Evolutionary conservation across 352 stramenopile species (phyloP).

Genomic region (Phytophthora pistaciae): DNA sequence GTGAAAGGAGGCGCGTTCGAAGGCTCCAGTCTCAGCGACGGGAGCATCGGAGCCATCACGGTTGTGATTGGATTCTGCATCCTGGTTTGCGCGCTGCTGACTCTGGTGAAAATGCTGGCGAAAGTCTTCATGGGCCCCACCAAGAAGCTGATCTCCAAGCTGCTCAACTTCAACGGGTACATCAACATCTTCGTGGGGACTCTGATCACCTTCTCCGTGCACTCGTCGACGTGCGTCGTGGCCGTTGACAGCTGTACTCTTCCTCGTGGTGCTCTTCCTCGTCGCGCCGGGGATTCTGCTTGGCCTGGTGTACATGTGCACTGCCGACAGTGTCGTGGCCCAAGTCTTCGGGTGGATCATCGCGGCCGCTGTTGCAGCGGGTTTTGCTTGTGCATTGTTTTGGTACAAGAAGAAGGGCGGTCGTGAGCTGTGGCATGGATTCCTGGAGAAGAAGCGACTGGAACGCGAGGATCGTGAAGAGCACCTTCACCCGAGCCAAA

Average conservation of each 20-base stretch:
- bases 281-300: constrained; percentile 47
- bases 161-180: constrained; percentile 90
- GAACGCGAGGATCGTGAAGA: constrained; percentile 28
- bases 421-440: constrained; percentile 35
- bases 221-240: constrained; percentile 81
- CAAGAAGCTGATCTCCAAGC: constrained; percentile 80
- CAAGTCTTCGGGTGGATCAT: constrained; percentile 39
- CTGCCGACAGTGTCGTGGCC: constrained; percentile 17
- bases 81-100: constrained; percentile 47
- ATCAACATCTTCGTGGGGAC: constrained; percentile 84
- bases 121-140: constrained; percentile 78
- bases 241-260: constrained; percentile 50
- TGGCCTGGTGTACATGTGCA: constrained; percentile 54
- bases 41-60: constrained; percentile 45
- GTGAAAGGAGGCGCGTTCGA: constrained; percentile 43
- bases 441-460: constrained; percentile 42
- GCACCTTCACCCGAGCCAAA: too few relatives aligned
- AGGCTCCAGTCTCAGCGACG: constrained; percentile 32
- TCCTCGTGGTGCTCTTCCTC: constrained; percentile 50
- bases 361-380: constrained; percentile 12
- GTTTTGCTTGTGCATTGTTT: constrained; percentile 8
- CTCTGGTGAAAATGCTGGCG: constrained; percentile 51
- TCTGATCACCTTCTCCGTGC: constrained; percentile 85
- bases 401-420: constrained; percentile 50
- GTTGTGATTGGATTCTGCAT: constrained; percentile 49